A percentile compares a stretch with the other conserved stretches of the same genome.
phyloP scores from a whole-genome alignment of 176 grass and related monocot genomes.

The Lolium perenne region DNA sequence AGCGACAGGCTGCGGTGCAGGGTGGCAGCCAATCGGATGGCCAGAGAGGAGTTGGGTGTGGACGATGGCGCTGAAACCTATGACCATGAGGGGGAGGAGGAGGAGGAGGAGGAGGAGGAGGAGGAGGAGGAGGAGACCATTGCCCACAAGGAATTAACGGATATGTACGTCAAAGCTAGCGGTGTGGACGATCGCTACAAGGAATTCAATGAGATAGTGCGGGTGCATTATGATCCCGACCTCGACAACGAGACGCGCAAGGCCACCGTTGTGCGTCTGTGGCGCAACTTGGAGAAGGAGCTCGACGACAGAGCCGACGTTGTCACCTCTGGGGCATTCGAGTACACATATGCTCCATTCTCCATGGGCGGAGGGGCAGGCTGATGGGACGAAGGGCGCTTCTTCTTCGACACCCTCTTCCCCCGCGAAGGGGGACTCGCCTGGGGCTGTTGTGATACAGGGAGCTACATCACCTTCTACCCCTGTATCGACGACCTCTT shows the following conservation, averaged over 20 bases:
- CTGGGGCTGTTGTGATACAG: no score
- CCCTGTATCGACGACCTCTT: no score
- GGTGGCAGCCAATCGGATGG: background rate
- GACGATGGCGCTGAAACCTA: no score
- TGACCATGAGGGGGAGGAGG: no score
- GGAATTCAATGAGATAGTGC: background rate
- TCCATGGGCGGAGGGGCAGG: no score
- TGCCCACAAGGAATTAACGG: background rate
- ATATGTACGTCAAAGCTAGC: conserved; percentile 13
- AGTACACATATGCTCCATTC: background rate
- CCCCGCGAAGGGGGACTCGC: no score
- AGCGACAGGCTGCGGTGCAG: background rate
- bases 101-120: background rate
- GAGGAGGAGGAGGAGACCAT: background rate
- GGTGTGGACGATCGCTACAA: background rate
- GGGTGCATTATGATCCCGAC: background rate
- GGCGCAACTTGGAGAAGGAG: background rate
- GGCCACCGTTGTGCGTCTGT: background rate
- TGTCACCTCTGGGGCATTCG: background rate
- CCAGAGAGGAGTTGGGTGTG: background rate
- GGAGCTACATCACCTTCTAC: no score
- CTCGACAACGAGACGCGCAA: background rate
- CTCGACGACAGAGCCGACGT: conserved; percentile 3
- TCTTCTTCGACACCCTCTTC: no score
- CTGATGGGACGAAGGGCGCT: no score